Evolutionary conservation across 2,329 filamentous ascomycete species (phyloP).

Genomic region (Beauveria sp.): DNA sequence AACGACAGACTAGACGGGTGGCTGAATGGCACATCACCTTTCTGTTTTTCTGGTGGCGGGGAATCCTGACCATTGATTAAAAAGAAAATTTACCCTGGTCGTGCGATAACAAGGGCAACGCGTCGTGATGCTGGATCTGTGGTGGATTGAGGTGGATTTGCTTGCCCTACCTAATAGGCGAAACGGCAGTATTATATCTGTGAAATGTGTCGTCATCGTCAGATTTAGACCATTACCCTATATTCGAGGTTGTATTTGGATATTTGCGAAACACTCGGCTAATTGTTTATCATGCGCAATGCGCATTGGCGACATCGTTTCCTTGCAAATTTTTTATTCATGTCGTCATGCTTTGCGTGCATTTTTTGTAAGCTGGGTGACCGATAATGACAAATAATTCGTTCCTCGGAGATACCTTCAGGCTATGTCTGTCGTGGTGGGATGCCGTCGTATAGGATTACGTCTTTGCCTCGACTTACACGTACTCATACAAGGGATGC

Average conservation of each 20-base stretch:
- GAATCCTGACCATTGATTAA: background rate
- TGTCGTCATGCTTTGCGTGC: too few relatives aligned
- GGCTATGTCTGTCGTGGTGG: too few relatives aligned
- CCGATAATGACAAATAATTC: too few relatives aligned
- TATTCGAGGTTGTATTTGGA: background rate
- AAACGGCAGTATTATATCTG: background rate
- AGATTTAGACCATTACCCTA: background rate
- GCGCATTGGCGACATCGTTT: background rate
- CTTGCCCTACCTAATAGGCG: constrained; percentile 6
- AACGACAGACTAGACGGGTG: constrained; percentile 5
- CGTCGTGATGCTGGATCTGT: background rate
- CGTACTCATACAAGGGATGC: too few relatives aligned
- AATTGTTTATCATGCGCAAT: constrained; percentile 4
- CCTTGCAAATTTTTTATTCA: too few relatives aligned
- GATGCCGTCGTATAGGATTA: too few relatives aligned
- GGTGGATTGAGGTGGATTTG: constrained; percentile 7
- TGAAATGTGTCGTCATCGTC: background rate
- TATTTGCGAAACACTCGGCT: too few relatives aligned
- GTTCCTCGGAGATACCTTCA: too few relatives aligned
- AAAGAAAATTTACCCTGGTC: background rate
- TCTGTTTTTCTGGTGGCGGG: constrained; percentile 1
- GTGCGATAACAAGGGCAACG: background rate
- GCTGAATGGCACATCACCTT: constrained; percentile 1
- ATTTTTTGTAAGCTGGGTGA: too few relatives aligned
- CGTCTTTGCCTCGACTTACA: too few relatives aligned